A percentile compares a stretch with the other conserved stretches of the same genome.
Evolutionary conservation across 1,139 yeast genomes (phyloP).

Genomic region (Torulaspora pretoriensis): DNA sequence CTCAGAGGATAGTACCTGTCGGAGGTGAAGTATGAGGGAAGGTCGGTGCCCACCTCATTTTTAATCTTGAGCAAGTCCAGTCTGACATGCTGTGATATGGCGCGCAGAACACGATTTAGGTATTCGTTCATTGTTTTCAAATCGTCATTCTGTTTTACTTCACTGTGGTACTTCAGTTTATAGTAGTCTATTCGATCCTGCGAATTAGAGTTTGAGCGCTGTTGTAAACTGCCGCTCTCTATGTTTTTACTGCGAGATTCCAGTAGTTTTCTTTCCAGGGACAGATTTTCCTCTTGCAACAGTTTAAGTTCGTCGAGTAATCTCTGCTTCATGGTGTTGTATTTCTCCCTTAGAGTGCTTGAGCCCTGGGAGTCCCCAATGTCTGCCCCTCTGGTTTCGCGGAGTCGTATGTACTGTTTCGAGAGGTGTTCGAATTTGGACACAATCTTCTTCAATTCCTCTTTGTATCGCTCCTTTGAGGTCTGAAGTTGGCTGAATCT

Average conservation of each 20-base stretch:
- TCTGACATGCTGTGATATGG: slow-evolving; percentile 32
- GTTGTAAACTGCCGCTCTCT: slow-evolving; percentile 5
- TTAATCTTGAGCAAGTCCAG: slow-evolving; percentile 30
- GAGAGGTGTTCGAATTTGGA: slow-evolving; percentile 25
- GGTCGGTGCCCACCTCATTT: slow-evolving; percentile 20
- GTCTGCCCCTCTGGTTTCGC: slow-evolving; percentile 11
- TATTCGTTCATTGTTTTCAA: slow-evolving; percentile 33
- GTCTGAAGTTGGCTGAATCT: slow-evolving; percentile 17
- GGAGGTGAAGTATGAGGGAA: slow-evolving; percentile 4
- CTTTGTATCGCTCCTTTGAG: slow-evolving; percentile 26
- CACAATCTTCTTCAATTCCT: slow-evolving; percentile 21
- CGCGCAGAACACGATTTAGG: slow-evolving; percentile 32
- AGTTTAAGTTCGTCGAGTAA: slow-evolving; percentile 24
- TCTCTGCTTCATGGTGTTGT: slow-evolving; percentile 28
- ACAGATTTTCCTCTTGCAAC: slow-evolving; percentile 28
- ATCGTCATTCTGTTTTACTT: slow-evolving; percentile 33
- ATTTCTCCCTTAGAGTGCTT: slow-evolving; percentile 18
- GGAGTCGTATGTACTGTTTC: slow-evolving; percentile 23
- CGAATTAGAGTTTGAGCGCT: slow-evolving; percentile 11
- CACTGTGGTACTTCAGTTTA: slow-evolving; percentile 32
- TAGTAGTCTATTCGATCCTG: slow-evolving; percentile 33
- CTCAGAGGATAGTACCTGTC: slow-evolving; percentile 1
- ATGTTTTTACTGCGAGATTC: slow-evolving; percentile 11
- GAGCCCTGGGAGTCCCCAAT: slow-evolving; percentile 12
- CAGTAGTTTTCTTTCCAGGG: slow-evolving; percentile 21